Evolutionary conservation across 1,284 basidiomycete genomes (phyloP), one percentile per base, ranked within the genome.

Genomic region (Erythrobasidium hasegawianum): DNA sequence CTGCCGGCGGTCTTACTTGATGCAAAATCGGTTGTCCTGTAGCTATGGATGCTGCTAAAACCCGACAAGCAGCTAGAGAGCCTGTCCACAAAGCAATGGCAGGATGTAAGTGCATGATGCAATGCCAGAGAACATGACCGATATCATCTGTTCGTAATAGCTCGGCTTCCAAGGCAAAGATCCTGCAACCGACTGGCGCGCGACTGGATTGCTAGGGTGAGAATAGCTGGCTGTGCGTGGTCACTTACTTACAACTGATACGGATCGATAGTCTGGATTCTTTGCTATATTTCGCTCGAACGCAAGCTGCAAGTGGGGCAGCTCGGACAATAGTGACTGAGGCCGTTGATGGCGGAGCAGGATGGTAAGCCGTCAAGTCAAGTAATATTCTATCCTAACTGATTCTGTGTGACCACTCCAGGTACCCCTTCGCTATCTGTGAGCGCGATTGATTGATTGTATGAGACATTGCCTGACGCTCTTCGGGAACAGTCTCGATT

Each of bases 81-180:
- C 43, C 16, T 64, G 22, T 38, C 61, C 16, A 64, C 61, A 2
- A 64, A 64, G 20, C 39, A 64, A n/a, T 64, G 61, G 61, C 61
- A 64, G 41, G 61, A 64, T 20, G 43, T 47, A 14, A 5, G 43
- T n/a, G n/a, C n/a, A n/a, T n/a, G n/a, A n/a, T n/a, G n/a, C n/a
- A n/a, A n/a, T n/a, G n/a, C n/a, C n/a, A n/a, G n/a, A n/a, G n/a
- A n/a, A n/a, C n/a, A n/a, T n/a, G n/a, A n/a, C n/a, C n/a, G n/a
- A n/a, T n/a, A n/a, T n/a, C n/a, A n/a, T n/a, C n/a, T n/a, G n/a
- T n/a, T n/a, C n/a, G n/a, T n/a, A n/a, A n/a, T 16, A 53, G 18
- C 54, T 65, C 11, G 62, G 62, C 24, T 65, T 65, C 20, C 62
- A 65, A 53, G 62, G 62, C 20, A 55, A 55, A 24, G 62, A 65